Conservation (phyloP, 2,329 filamentous ascomycete species). For the Paraphoma sp. region DNA sequence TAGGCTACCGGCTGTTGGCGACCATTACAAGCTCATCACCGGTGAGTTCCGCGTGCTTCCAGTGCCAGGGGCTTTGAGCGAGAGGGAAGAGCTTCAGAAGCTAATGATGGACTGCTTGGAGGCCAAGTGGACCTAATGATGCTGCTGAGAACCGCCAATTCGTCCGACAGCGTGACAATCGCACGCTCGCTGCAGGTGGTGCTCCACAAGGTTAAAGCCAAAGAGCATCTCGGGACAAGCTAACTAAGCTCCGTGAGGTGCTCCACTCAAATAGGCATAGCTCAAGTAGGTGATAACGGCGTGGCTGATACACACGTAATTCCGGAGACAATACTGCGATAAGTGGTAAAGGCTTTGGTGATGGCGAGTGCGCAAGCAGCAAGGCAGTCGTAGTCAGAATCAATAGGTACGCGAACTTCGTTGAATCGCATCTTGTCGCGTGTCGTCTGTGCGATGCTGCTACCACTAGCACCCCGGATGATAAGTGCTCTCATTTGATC, state of each 20-base stretch:
- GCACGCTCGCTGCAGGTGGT: background rate
- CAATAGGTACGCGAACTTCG: too few species aligned
- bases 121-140: background rate
- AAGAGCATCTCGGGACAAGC: background rate
- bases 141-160: background rate
- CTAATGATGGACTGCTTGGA: background rate
- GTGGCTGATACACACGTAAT: constrained; percentile 26
- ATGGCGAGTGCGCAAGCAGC: background rate
- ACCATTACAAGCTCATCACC: background rate
- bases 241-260: constrained; percentile 6
- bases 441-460: too few species aligned
- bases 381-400: too few species aligned
- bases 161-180: background rate
- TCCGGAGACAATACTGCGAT: constrained; percentile 5
- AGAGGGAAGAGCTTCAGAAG: too few species aligned
- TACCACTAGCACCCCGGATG: too few species aligned
- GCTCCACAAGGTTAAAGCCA: background rate
- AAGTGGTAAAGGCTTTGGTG: background rate
- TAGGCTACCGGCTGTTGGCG: constrained; percentile 8
- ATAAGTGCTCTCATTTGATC: background rate
- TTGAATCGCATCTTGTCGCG: too few species aligned
- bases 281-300: constrained; percentile 22
- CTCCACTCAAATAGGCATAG: constrained; percentile 9
- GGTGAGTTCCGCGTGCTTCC: constrained; percentile 4
- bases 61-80: too few species aligned